These are phyloP conservation scores for Lasiodiplodia hormozganensis DNA, from an alignment of 2,329 filamentous ascomycete species.

Conservation along the genomic window DNA sequence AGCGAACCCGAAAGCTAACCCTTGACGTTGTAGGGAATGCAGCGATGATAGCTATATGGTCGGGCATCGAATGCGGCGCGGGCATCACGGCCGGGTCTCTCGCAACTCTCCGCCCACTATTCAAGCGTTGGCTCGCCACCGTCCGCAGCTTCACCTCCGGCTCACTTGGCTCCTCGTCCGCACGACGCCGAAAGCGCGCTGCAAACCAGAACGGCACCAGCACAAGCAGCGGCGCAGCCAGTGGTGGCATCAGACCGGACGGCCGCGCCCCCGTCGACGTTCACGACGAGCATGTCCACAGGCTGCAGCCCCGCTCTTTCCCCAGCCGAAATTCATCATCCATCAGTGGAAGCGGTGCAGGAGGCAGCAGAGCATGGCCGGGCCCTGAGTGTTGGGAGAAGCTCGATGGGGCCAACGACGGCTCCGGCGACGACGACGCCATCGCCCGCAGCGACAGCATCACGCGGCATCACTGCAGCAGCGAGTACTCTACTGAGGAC, in stretches of 20 bases:
- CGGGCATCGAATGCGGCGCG: conserved; percentile 43
- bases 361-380: neutral
- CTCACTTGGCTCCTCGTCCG: conserved; percentile 4
- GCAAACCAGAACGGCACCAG: neutral
- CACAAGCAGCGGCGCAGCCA: neutral
- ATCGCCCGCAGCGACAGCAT: neutral
- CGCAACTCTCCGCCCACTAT: conserved; percentile 58
- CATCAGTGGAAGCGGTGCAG: neutral
- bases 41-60: conserved; percentile 53
- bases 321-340: neutral
- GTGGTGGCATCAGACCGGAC: neutral
- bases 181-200: neutral
- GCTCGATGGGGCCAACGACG: neutral
- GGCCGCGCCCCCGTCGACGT: neutral
- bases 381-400: conserved; percentile 10
- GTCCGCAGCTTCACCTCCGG: conserved; percentile 14
- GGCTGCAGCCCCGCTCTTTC: neutral
- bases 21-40: conserved; percentile 45
- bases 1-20: neutral
- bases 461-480: neutral
- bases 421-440: conserved; percentile 1
- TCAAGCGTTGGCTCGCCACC: conserved; percentile 37
- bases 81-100: conserved; percentile 58
- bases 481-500: neutral
- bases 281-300: neutral